phyloP scores from a whole-genome alignment of 768 basidiomycete species.

The Rhodocollybia butyracea region DNA sequence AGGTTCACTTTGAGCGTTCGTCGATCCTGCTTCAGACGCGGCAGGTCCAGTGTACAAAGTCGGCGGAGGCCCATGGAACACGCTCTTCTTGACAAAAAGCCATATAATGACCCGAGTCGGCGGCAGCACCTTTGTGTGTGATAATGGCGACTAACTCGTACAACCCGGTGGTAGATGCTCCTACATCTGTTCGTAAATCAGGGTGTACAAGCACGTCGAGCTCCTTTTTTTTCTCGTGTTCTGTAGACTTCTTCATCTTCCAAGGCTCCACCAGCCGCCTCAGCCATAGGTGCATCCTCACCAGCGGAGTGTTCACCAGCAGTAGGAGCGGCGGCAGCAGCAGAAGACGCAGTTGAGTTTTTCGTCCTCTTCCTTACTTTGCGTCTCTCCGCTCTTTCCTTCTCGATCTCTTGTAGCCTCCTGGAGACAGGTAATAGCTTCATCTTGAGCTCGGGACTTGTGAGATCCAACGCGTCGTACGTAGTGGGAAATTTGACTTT shows the following conservation, averaged over 20 bases:
- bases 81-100: conserved; percentile 83
- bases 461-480: conserved; percentile 81
- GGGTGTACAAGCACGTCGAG: conserved; percentile 63
- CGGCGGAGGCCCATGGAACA: conserved; percentile 46
- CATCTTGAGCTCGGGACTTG: conserved; percentile 71
- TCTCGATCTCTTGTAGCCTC: conserved; percentile 75
- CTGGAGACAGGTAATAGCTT: conserved; percentile 70
- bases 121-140: conserved; percentile 94
- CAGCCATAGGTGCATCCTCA: conserved; percentile 4
- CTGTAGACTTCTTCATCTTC: conserved; percentile 67
- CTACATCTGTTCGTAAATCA: conserved; percentile 63
- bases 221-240: conserved; percentile 58
- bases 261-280: conserved; percentile 39
- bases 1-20: not conserved
- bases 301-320: conserved; percentile 33
- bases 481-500: conserved; percentile 93
- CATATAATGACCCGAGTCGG: conserved; percentile 96
- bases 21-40: conserved; percentile 1
- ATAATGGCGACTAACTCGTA: conserved; percentile 94
- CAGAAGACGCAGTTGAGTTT: conserved; percentile 22
- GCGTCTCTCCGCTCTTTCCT: conserved; percentile 77
- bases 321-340: conserved; percentile 20
- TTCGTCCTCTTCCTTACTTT: conserved; percentile 81
- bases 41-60: conserved; percentile 7
- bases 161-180: conserved; percentile 73